phyloP scores from a whole-genome alignment of 805 yeast species.

The Candida glaebosa region DNA sequence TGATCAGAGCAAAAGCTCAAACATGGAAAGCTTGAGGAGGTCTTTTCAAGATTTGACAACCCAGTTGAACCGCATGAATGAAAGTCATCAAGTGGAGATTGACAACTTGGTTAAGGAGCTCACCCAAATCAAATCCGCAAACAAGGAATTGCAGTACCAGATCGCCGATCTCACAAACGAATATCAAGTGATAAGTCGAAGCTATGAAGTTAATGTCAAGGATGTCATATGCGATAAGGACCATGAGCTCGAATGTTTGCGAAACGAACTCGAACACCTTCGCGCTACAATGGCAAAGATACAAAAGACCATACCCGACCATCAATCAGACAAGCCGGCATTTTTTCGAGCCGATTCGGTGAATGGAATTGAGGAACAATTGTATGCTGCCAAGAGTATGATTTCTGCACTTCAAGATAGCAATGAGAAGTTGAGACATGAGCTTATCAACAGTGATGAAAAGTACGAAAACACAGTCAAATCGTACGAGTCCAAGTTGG shows the following conservation, averaged over 20 bases:
- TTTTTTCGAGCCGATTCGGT: slow-evolving; percentile 6
- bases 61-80: background rate
- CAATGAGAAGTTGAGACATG: slow-evolving; percentile 15
- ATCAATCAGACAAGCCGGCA: background rate
- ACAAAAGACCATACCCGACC: background rate
- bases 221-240: slow-evolving; percentile 20
- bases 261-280: slow-evolving; percentile 6
- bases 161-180: slow-evolving; percentile 10
- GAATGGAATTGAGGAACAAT: slow-evolving; percentile 6
- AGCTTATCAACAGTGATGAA: slow-evolving; percentile 14
- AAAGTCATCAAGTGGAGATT: slow-evolving; percentile 8
- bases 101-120: slow-evolving; percentile 8
- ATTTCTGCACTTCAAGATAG: slow-evolving; percentile 16
- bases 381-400: slow-evolving; percentile 16
- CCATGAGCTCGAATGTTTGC: slow-evolving; percentile 17
- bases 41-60: background rate
- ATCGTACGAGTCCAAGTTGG: slow-evolving; percentile 20
- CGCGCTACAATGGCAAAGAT: background rate
- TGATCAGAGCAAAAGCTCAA: slow-evolving; percentile 7
- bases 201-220: slow-evolving; percentile 11
- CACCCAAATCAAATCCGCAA: slow-evolving; percentile 8
- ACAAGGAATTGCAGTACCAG: slow-evolving; percentile 6
- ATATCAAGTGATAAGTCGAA: slow-evolving; percentile 6
- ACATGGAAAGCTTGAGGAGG: background rate
- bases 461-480: slow-evolving; percentile 14